A percentile compares a stretch with the other conserved stretches of the same genome.
phyloP scores from a whole-genome alignment of 1,284 basidiomycete genomes.

The Xerocomus minutiporus region DNA sequence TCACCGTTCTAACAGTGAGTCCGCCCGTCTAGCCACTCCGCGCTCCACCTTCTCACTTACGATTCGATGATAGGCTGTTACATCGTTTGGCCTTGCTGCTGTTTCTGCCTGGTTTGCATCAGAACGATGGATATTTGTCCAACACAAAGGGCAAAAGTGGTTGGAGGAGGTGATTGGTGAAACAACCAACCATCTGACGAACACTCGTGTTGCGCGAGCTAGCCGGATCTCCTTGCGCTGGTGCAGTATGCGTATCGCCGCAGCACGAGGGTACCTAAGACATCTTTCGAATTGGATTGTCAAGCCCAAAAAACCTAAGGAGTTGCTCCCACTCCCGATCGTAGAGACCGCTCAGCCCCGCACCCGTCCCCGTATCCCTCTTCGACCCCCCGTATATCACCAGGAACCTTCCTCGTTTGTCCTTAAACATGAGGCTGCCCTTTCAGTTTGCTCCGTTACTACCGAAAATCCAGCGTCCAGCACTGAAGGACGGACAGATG shows the following conservation, averaged over 20 bases:
- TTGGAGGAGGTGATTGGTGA: conserved; percentile 64
- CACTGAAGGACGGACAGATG: conserved; percentile 30
- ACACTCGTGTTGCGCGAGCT: conserved; percentile 37
- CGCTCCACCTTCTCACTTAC: conserved; percentile 9
- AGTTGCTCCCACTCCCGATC: conserved; percentile 29
- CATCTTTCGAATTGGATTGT: conserved; percentile 26
- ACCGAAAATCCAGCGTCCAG: conserved; percentile 30
- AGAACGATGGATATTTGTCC: conserved; percentile 66
- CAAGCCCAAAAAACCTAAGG: conserved; percentile 25
- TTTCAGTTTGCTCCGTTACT: conserved; percentile 22
- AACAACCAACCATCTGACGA: conserved; percentile 39
- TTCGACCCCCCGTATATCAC: conserved; percentile 16
- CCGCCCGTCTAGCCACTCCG: neutral
- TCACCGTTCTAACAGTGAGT: conserved; percentile 65
- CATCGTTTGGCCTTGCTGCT: conserved; percentile 68
- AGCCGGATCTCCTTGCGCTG: conserved; percentile 24
- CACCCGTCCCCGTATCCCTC: conserved; percentile 17
- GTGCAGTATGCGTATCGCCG: conserved; percentile 24
- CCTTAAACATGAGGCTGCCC: conserved; percentile 18
- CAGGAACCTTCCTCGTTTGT: conserved; percentile 21
- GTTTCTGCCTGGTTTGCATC: conserved; percentile 76
- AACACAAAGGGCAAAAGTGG: conserved; percentile 71
- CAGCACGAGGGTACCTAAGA: conserved; percentile 21
- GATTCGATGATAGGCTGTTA: conserved; percentile 36
- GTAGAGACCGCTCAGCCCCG: conserved; percentile 21